These are phyloP conservation scores for Ogataea pini DNA, from an alignment of 805 yeast genomes.

Conservation along the genomic window DNA sequence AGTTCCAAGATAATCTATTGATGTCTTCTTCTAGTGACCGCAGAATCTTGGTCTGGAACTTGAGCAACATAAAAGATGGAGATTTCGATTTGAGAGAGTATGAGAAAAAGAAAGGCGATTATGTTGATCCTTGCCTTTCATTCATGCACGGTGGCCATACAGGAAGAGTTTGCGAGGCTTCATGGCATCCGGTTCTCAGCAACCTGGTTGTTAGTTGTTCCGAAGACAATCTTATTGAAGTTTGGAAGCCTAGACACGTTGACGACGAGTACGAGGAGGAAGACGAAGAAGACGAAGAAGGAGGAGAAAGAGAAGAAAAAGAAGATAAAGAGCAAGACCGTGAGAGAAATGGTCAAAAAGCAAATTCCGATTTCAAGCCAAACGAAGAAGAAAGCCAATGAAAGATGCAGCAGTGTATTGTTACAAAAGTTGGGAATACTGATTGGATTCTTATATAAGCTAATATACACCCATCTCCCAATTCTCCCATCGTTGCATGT, in stretches of 20 bases:
- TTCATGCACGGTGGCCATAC: conserved; percentile 91
- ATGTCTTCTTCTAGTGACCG: conserved; percentile 66
- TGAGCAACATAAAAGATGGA: conserved; percentile 55
- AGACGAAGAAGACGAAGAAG: conserved; percentile 42
- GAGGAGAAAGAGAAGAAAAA: conserved; percentile 46
- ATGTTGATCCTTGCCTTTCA: conserved; percentile 72
- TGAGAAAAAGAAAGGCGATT: conserved; percentile 51
- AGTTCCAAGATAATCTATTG: conserved; percentile 50
- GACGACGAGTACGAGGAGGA: conserved; percentile 41
- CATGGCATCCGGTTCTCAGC: conserved; percentile 61
- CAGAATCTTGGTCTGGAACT: conserved; percentile 74
- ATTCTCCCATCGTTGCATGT: conserved; percentile 39
- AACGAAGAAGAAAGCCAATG: conserved; percentile 25
- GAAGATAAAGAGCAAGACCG: too few species aligned
- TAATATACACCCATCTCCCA: conserved; percentile 17
- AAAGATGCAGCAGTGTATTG: not conserved
- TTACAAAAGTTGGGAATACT: too few species aligned
- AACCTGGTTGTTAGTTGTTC: conserved; percentile 67
- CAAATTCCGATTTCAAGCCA: conserved; percentile 20
- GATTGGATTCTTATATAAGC: too few species aligned
- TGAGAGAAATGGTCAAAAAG: conserved; percentile 29
- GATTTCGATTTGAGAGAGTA: conserved; percentile 55
- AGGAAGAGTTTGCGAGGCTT: conserved; percentile 62
- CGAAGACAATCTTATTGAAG: conserved; percentile 72
- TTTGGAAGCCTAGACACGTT: conserved; percentile 68